Evolutionary conservation across 2,329 filamentous ascomycete genomes (phyloP), one percentile per base, ranked within the genome.

Genomic region (Huntiella omanensis): DNA sequence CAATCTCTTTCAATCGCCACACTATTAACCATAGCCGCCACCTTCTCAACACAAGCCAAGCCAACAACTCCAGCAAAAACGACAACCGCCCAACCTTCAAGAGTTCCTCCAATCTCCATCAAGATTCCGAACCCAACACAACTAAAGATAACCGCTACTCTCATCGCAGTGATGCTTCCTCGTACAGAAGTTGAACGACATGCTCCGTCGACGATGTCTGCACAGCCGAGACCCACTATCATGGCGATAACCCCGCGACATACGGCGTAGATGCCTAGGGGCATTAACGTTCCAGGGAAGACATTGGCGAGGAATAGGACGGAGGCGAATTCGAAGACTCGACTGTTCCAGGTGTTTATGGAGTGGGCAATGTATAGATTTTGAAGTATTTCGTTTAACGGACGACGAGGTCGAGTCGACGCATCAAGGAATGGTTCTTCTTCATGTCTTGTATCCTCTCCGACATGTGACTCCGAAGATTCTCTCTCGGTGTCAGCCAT

Each of bases 1-100:
- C 80, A 84, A 53, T 86, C 81, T 54, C 75, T 65, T 57, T 85
- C 81, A 0, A 86, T 68, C 0, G 80, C 66, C 1, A 85, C 71
- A 0, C 73, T 65, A 55, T 84, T 85, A 57, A 75, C 67, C 4
- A 77, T 66, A 1, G 75, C 67, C 11, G 65, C 67, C 6, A 83
- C 58, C 56, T 85, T 86, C 59, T 86, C 82, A 1, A 78, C 54
- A 47, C 79, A 81, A 1, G 77, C 77, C 39, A 83, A 60, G 0
- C 72, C 13, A 0, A 70, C 64, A 2, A 66, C 48, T 0, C 59
- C 32, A 0, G 54, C 56, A 35, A 70, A 59, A 12, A 45, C 17
- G 2, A 10, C 33, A 2, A 65, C 49, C 2, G 52, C 50, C 7
- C 13, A 32, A 7, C 12, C 22, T 28, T 7, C 6, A 28, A 28